These are phyloP conservation scores for Penicillium cataractarum DNA, from an alignment of 495 filamentous ascomycete species.

Conservation along the genomic window DNA sequence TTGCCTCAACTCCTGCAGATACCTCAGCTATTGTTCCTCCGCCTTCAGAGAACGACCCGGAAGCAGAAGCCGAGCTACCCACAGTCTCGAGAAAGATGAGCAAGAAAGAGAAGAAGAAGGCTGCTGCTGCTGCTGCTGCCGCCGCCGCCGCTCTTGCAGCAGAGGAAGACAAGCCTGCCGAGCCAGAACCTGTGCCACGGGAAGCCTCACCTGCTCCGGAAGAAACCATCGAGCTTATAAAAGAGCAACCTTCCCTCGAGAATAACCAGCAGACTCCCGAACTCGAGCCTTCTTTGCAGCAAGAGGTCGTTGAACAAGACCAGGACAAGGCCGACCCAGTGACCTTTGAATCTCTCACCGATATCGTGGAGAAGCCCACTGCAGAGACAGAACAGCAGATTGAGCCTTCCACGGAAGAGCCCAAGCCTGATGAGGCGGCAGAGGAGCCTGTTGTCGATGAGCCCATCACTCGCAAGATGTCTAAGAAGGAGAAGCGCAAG, in stretches of 20 bases:
- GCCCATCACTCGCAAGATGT: slow-evolving; percentile 29
- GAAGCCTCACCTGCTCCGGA: background rate
- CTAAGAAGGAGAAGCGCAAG: slow-evolving; percentile 50
- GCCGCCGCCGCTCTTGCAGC: slow-evolving; percentile 13
- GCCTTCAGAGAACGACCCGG: background rate
- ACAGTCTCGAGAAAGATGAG: slow-evolving; percentile 22
- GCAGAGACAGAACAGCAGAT: background rate
- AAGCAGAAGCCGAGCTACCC: slow-evolving; percentile 4
- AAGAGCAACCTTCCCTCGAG: background rate
- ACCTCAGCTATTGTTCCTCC: background rate
- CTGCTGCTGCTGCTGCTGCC: slow-evolving; percentile 21
- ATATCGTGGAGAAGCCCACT: background rate
- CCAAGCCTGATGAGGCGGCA: background rate
- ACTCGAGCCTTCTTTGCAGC: background rate
- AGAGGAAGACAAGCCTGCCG: slow-evolving; percentile 16
- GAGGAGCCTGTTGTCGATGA: slow-evolving; percentile 6
- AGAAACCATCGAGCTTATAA: background rate
- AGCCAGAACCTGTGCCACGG: background rate
- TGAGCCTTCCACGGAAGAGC: background rate
- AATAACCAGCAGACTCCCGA: background rate
- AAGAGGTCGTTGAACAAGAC: background rate
- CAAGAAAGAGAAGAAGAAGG: slow-evolving; percentile 31
- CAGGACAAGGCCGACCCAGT: background rate
- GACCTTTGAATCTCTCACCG: background rate
- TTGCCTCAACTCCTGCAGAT: background rate